Conservation (phyloP, 2,329 filamentous ascomycete genomes). For the Aureobasidium sp. region DNA sequence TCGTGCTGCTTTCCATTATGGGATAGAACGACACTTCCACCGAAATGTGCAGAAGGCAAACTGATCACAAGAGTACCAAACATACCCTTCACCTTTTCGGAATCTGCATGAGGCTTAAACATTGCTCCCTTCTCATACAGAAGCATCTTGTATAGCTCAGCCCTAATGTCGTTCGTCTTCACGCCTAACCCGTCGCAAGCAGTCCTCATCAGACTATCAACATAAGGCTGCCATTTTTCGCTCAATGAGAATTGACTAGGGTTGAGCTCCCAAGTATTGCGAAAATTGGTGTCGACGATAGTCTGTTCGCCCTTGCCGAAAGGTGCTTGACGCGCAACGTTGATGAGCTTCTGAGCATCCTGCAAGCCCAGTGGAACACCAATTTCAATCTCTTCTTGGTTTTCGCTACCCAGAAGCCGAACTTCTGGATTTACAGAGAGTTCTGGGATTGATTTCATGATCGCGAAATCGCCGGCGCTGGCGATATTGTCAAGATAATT, state of each 20-base stretch:
- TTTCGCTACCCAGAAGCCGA: not conserved
- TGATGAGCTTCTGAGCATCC: constrained; percentile 14
- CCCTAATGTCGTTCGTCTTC: constrained; percentile 4
- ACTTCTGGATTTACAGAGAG: not conserved
- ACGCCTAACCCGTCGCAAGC: constrained; percentile 15
- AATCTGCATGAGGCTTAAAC: constrained; percentile 18
- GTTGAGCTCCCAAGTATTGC: constrained; percentile 27
- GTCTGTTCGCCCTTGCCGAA: constrained; percentile 26
- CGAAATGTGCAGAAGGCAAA: constrained; percentile 16
- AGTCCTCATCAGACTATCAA: constrained; percentile 15
- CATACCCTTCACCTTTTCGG: constrained; percentile 18
- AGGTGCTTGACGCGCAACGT: constrained; percentile 19
- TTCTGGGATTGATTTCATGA: not conserved
- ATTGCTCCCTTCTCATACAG: constrained; percentile 19
- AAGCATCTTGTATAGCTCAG: constrained; percentile 19
- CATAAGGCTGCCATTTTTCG: constrained; percentile 16
- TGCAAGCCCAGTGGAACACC: constrained; percentile 6
- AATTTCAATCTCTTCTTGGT: not conserved
- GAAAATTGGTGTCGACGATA: constrained; percentile 21
- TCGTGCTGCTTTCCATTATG: constrained; percentile 12
- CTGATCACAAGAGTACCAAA: constrained; percentile 19
- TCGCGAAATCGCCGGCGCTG: not conserved
- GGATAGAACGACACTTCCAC: constrained; percentile 15
- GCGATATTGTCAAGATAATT: not conserved
- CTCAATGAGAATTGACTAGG: constrained; percentile 15